These are phyloP conservation scores for Backusella tuberculispora DNA, from an alignment of 192 early-diverging fungal genomes.

Conservation along the genomic window DNA sequence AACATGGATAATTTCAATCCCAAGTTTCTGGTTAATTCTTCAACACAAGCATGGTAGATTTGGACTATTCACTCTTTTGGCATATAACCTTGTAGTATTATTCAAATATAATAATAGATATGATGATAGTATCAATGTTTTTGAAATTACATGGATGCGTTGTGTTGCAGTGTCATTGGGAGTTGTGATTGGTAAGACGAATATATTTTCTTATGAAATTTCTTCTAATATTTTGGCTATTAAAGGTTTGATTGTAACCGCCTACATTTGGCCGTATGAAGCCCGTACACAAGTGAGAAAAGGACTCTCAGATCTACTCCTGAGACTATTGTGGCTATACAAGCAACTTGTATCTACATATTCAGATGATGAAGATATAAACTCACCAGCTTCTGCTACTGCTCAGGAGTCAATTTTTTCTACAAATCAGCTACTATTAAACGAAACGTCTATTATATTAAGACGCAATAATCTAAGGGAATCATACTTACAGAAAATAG, in stretches of 20 bases:
- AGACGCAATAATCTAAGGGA: neutral
- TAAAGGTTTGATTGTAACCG: constrained; percentile 46
- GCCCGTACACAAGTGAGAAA: constrained; percentile 75
- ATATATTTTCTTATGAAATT: neutral
- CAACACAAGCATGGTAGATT: constrained; percentile 66
- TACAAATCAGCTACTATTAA: neutral
- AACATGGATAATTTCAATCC: constrained; percentile 62
- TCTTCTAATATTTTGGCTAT: neutral
- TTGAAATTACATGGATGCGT: constrained; percentile 59
- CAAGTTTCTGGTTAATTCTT: constrained; percentile 66
- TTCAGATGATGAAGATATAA: constrained; percentile 23
- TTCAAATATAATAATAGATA: constrained; percentile 71
- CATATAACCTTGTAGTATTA: constrained; percentile 75
- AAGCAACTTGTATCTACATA: constrained; percentile 61
- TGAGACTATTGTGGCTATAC: constrained; percentile 72
- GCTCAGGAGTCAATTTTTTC: constrained; percentile 39
- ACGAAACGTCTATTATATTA: neutral
- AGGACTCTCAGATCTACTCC: constrained; percentile 69
- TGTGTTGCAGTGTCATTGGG: constrained; percentile 70
- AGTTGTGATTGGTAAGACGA: constrained; percentile 56
- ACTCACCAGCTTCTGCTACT: neutral
- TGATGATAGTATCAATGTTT: constrained; percentile 53
- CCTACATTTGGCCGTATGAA: constrained; percentile 82
- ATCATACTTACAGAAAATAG: constrained; percentile 57
- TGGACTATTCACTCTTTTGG: constrained; percentile 72